Base-by-base conservation (phyloP, 169 alveolate genomes). In the Eimeria praecox region DNA sequence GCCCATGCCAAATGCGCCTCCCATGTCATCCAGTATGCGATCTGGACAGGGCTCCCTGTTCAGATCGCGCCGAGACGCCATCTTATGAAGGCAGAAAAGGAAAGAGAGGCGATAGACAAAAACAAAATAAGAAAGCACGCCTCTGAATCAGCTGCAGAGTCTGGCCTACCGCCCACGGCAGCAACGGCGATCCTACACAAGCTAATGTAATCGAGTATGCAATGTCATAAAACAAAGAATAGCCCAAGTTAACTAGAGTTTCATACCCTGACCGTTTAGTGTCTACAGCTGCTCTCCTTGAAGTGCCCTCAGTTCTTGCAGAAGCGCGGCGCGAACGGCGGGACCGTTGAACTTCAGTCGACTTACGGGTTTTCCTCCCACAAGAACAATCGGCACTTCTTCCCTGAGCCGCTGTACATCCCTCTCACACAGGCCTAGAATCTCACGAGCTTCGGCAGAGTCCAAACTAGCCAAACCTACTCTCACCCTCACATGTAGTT, bases 1-100 rank as follows among this genome's bases (percentile, higher is more conserved):
- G 0, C 99, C 99, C 99, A 99, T 98, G 66, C 99, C 99, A 94
- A 99, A 99, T 18, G 99, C 99, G 49, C 99, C 99, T 42, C 99
- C 99, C 95, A 99, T 95, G 93, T 99, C 99, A 95, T 98, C 99
- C 85, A 99, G 97, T 54, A 99, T 98, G 96, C 99, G 97, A 78
- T 98, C 99, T 27, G 99, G 99, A 88, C 99, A 99, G 24, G 99
- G 99, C 94, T 98, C 99, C 66, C 99, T 96, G 30, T 98, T 97
- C 95, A 97, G 94, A 85, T 98, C 99, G 38, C 98, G 96, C 30
- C 92, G 80, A 6, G 77, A 69, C 64, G 96, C 92, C 96, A 95
- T 95, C 49, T 14, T 62, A 1, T 30, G 16, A 14, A 59, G 24
- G n/a, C 46, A 35, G 49, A 69, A 33, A 5, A 4, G 40, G 30